A percentile compares a stretch with the other conserved stretches of the same genome.
Evolutionary conservation across 2,329 filamentous ascomycete genomes (phyloP).

Genomic region (Venturia aucupariae): DNA sequence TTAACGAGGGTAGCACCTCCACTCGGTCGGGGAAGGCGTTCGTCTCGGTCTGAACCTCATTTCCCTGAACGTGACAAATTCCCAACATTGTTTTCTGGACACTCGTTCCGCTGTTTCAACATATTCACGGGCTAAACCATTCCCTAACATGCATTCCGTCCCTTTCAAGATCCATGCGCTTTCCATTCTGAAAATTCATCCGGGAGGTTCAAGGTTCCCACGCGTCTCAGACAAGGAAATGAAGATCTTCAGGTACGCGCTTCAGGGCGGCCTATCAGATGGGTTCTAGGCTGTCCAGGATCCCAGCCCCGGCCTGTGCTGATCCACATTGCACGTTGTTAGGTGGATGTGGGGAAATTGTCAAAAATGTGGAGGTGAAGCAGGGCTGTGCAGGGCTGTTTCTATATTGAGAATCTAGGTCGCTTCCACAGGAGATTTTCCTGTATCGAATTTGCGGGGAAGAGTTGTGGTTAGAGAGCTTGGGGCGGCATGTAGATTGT

Average conservation of each 20-base stretch:
- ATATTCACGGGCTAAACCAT: no score
- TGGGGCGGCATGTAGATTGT: not conserved
- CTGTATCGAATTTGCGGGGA: not conserved
- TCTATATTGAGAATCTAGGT: not conserved
- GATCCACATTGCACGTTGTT: not conserved
- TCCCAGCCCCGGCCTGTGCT: not conserved
- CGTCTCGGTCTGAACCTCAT: not conserved
- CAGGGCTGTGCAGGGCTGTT: not conserved
- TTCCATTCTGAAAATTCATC: no score
- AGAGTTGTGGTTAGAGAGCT: not conserved
- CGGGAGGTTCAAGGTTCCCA: no score
- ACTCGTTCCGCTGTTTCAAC: no score
- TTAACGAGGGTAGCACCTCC: no score
- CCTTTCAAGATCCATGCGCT: no score
- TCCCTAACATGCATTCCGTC: no score
- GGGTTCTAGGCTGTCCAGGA: no score
- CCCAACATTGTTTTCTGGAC: no score
- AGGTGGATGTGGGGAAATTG: not conserved
- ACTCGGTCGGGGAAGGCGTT: no score
- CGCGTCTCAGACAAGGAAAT: not conserved
- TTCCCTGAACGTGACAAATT: not conserved
- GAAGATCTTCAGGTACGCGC: not conserved
- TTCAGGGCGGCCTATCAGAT: not conserved
- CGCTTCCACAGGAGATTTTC: not conserved
- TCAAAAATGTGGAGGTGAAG: not conserved